Conservation (phyloP, 83 land plant genomes). For the Picea mariana region DNA sequence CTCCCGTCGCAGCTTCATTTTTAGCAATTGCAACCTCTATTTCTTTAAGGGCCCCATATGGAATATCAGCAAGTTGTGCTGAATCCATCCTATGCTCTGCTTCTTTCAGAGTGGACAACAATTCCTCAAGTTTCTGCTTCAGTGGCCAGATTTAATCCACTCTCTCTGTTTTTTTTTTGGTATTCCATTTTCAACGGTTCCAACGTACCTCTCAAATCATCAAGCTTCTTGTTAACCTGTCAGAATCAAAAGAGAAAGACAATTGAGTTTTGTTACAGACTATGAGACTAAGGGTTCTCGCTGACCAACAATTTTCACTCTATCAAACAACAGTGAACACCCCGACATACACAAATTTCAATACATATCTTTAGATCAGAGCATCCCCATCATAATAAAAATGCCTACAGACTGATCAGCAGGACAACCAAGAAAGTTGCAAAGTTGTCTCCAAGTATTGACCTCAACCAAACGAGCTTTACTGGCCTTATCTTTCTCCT, state of each 20-base stretch:
- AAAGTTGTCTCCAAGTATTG: conserved; percentile 5
- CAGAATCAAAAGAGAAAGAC: background rate
- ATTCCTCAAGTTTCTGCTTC: conserved; percentile 78
- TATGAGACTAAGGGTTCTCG: too few species aligned
- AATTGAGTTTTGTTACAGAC: too few species aligned
- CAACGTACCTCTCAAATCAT: conserved; percentile 81
- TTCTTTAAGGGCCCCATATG: conserved; percentile 86
- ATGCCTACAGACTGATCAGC: too few species aligned
- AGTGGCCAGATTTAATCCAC: conserved; percentile 65
- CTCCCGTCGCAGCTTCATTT: conserved; percentile 53
- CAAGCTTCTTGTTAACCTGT: conserved; percentile 73
- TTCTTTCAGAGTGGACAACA: conserved; percentile 63
- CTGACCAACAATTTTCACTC: too few species aligned
- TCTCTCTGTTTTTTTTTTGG: conserved; percentile 77
- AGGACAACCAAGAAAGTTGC: too few species aligned
- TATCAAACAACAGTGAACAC: too few species aligned
- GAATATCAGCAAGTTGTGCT: conserved; percentile 85
- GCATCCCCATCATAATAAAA: too few species aligned
- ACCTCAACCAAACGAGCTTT: conserved; percentile 86
- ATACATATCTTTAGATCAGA: too few species aligned
- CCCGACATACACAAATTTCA: too few species aligned
- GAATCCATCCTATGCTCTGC: conserved; percentile 93
- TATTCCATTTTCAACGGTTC: conserved; percentile 85
- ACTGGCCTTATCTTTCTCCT: conserved; percentile 97
- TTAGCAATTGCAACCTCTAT: conserved; percentile 73